A percentile compares a stretch with the other conserved stretches of the same genome.
Evolutionary conservation across 108 stramenopile species (phyloP).

Genomic region (Cylindrotheca closterium): DNA sequence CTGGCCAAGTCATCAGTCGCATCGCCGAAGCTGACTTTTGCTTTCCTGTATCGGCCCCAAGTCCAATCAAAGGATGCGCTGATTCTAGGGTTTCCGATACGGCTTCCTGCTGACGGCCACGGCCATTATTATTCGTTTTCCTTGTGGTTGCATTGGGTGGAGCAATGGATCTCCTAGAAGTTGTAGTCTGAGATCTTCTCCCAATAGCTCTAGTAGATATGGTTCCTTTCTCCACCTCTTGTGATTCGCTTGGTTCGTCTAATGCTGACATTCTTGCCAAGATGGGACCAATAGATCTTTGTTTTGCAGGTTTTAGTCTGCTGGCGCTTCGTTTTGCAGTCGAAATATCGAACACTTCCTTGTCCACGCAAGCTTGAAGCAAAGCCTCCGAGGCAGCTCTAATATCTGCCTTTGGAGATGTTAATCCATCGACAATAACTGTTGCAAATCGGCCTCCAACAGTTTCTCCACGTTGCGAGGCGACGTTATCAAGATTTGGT

Average conservation of each 20-base stretch:
- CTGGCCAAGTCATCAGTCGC: slow-evolving; percentile 58
- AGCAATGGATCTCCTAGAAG: neutral
- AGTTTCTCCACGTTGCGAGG: slow-evolving; percentile 35
- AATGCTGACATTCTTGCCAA: slow-evolving; percentile 43
- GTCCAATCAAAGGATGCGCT: slow-evolving; percentile 16
- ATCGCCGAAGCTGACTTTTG: slow-evolving; percentile 27
- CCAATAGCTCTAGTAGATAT: neutral
- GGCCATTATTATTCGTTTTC: neutral
- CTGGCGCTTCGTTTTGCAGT: slow-evolving; percentile 43
- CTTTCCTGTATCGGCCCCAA: neutral
- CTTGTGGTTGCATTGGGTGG: neutral
- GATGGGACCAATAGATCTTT: slow-evolving; percentile 65
- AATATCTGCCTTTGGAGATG: slow-evolving; percentile 75
- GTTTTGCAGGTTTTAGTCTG: slow-evolving; percentile 78
- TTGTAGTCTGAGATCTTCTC: neutral
- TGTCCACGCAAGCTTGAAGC: slow-evolving; percentile 35
- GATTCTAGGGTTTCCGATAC: neutral
- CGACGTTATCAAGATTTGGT: slow-evolving; percentile 39
- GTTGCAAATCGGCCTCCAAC: slow-evolving; percentile 45
- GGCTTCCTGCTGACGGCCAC: neutral
- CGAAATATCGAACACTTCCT: slow-evolving; percentile 37
- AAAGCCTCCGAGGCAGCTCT: slow-evolving; percentile 71
- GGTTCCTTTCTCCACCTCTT: neutral
- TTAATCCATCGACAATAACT: slow-evolving; percentile 60
- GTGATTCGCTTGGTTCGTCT: slow-evolving; percentile 1